These are phyloP conservation scores for Colletotrichum kahawae DNA, from an alignment of 2,329 filamentous ascomycete genomes.

Conservation along the genomic window DNA sequence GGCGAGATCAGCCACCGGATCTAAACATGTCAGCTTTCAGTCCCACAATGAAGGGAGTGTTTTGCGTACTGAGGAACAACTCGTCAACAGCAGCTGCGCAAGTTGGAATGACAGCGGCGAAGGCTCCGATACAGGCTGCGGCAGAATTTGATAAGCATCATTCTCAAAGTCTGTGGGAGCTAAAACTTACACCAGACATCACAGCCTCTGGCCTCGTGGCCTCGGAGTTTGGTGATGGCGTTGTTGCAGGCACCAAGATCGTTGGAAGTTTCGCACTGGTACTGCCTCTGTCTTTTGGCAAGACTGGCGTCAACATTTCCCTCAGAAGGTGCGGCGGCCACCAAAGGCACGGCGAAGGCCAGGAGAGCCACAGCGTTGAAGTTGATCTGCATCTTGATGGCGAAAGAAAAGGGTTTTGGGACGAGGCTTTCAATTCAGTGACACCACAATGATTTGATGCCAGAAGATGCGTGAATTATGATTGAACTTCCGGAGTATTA, in stretches of 20 bases:
- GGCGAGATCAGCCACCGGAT: neutral
- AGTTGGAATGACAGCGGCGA: neutral
- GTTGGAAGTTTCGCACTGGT: neutral
- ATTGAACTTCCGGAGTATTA: neutral
- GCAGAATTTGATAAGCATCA: too few relatives aligned
- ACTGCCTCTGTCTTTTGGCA: neutral
- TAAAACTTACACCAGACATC: neutral
- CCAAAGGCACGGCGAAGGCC: accelerated
- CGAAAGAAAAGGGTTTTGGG: accelerated
- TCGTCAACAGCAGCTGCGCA: neutral
- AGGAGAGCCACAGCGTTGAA: neutral
- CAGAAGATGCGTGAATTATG: accelerated
- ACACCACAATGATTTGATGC: neutral
- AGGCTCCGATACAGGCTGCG: neutral
- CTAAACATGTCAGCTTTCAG: accelerated
- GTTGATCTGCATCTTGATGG: neutral
- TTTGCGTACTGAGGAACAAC: neutral
- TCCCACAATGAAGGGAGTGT: too few relatives aligned
- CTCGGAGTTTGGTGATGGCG: neutral
- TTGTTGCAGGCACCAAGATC: neutral
- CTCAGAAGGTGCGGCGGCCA: neutral
- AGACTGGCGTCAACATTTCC: neutral
- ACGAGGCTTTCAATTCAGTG: neutral
- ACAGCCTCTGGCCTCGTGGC: neutral
- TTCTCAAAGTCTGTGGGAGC: accelerated